Base-by-base conservation (phyloP, 2,329 filamentous ascomycete genomes). In the Talaromyces islandicus region DNA sequence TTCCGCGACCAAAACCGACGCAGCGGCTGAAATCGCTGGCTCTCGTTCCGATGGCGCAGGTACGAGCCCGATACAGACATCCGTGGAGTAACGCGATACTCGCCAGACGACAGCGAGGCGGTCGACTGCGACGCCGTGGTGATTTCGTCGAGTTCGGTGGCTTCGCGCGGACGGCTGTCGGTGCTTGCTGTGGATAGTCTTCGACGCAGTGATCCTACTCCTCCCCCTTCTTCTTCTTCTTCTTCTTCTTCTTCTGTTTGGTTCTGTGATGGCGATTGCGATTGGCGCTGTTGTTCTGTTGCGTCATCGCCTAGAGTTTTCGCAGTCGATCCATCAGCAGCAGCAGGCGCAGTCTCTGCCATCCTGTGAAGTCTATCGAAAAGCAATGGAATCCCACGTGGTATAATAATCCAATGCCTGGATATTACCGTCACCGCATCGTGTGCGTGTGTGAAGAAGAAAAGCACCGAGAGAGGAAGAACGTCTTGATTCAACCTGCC, bases 1-100 rank as follows among this genome's bases (percentile, higher is more conserved):
- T 76, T 61, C n/a, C 74, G 96, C 87, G 64, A 88, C 91, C 75
- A 99, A 94, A 48, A 97, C 84, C 69, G 93, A 85, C 60, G 85
- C 78, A 77, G 92, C 90, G 65, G 85, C 81, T 27, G 86, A 85
- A 17, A 79, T 71, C 1, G 88, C 87, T 29, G 87, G 80, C 66
- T 65, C 14, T 63, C 25, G 38, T 56, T 56, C 56, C 62, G 60
- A 41, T 32, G 29, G 29, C 56, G 58, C 29, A n/a, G 32, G 30
- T 58, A 56, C 56, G 66, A n/a, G 65, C 48, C 1, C 3, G 41
- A 11, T 4, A 27, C 12, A 32, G 43, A 71, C 2, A 67, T 69
- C 32, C 62, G 62, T 12, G 68, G 63, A 1, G 66, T 62, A 24
- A 69, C 38, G 4, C 69, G 69, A 54, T 68, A 69, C 54, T 75